Conservation (phyloP, 257 asterid genomes). For the Solanum peruvianum region DNA sequence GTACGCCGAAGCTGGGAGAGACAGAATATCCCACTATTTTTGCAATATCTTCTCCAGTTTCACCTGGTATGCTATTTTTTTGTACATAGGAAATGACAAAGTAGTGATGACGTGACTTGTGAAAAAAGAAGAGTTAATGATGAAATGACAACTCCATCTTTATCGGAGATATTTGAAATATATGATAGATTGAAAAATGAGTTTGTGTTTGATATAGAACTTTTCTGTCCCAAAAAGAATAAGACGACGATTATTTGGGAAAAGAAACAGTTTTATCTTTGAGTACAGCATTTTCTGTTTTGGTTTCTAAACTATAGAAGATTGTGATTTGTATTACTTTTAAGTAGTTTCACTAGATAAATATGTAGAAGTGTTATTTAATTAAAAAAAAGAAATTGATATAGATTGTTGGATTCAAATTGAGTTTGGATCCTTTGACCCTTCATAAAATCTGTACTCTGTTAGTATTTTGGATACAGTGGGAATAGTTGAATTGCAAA, state of each 20-base stretch:
- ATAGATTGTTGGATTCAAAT: neutral
- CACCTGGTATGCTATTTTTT: constrained; percentile 52
- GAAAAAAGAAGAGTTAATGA: neutral
- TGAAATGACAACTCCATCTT: neutral
- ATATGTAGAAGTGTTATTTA: neutral
- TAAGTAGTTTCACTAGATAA: neutral
- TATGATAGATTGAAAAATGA: neutral
- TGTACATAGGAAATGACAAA: neutral
- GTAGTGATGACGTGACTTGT: neutral
- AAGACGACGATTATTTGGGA: neutral
- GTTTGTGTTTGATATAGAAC: neutral
- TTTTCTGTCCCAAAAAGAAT: neutral
- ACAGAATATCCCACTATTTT: constrained; percentile 52
- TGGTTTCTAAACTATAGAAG: neutral
- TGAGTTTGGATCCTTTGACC: neutral
- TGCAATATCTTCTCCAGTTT: constrained; percentile 80
- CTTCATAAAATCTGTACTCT: neutral
- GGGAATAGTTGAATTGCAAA: neutral
- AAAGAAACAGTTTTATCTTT: neutral
- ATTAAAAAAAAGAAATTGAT: neutral
- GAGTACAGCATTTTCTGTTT: neutral
- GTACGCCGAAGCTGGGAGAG: constrained; percentile 67
- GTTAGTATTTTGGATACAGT: neutral
- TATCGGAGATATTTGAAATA: neutral
- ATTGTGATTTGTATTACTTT: neutral